Evolutionary conservation across 2,329 filamentous ascomycete species (phyloP).

Genomic region (Karstenula rhodostoma): DNA sequence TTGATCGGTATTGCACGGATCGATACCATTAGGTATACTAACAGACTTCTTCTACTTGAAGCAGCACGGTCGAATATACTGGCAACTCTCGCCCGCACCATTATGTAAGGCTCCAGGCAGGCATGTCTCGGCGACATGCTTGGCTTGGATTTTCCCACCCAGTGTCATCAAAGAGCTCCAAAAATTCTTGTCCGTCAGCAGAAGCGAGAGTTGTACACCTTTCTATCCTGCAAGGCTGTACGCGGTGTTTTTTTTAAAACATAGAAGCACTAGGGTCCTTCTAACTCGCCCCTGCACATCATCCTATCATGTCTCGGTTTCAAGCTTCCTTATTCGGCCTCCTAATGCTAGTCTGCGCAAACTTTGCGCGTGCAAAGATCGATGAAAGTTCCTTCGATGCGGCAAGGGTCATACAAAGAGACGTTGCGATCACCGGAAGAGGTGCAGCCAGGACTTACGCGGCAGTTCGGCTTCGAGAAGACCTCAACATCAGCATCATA

Average conservation of each 20-base stretch:
- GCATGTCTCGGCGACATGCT: background rate
- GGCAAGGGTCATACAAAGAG: constrained; percentile 22
- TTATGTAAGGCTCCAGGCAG: background rate
- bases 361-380: constrained; percentile 11
- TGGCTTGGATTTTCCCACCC: background rate
- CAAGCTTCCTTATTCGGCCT: background rate
- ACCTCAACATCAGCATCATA: constrained; percentile 49
- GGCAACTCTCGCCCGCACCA: background rate
- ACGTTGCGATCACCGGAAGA: constrained; percentile 55
- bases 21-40: no score
- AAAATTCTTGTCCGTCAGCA: background rate
- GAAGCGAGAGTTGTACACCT: background rate
- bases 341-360: background rate
- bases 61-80: no score
- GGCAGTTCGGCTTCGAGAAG: constrained; percentile 53
- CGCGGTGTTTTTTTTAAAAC: background rate
- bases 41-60: no score
- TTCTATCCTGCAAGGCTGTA: background rate
- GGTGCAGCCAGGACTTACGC: constrained; percentile 55
- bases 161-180: background rate
- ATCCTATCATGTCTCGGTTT: background rate
- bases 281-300: background rate
- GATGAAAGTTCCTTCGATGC: constrained; percentile 8
- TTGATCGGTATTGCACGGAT: background rate
- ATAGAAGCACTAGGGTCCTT: background rate